Percentiles rank a stretch among this genome's conserved stretches.
Conservation (phyloP, 768 basidiomycete species). For the Auriscalpium microsporum region DNA sequence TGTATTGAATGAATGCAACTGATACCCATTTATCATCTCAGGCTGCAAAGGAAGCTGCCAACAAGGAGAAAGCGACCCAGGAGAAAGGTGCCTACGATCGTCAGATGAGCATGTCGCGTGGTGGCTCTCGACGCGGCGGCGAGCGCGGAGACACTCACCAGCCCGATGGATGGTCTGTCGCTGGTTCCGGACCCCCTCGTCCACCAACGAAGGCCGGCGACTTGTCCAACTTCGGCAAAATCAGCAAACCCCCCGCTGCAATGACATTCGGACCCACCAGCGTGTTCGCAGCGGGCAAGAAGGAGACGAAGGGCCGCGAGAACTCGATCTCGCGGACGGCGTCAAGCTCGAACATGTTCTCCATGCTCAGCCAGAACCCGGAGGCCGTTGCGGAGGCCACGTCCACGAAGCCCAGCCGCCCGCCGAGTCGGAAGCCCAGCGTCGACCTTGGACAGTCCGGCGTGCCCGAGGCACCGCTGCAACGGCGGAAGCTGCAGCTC, state of each 20-base stretch:
- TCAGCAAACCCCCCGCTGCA: slow-evolving; percentile 47
- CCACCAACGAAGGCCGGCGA: slow-evolving; percentile 76
- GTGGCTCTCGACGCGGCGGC: slow-evolving; percentile 82
- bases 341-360: slow-evolving; percentile 83
- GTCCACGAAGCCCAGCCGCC: slow-evolving; percentile 41
- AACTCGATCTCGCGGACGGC: slow-evolving; percentile 67
- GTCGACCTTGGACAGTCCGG: slow-evolving; percentile 40
- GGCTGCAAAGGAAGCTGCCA: slow-evolving; percentile 39
- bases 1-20: slow-evolving; percentile 1
- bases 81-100: slow-evolving; percentile 63
- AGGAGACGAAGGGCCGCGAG: slow-evolving; percentile 53
- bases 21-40: slow-evolving; percentile 21
- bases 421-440: slow-evolving; percentile 42
- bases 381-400: slow-evolving; percentile 45
- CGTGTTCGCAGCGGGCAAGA: slow-evolving; percentile 65
- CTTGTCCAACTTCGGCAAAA: slow-evolving; percentile 82
- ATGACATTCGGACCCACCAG: slow-evolving; percentile 80
- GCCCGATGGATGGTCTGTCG: slow-evolving; percentile 78
- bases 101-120: slow-evolving; percentile 76
- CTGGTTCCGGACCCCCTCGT: slow-evolving; percentile 26
- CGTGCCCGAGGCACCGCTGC: slow-evolving; percentile 38
- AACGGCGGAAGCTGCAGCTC: slow-evolving; percentile 67
- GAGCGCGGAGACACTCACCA: slow-evolving; percentile 52
- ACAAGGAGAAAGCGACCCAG: slow-evolving; percentile 78
- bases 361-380: slow-evolving; percentile 61